Evolutionary conservation across 192 early-diverging fungal genomes (phyloP).

Genomic region (Piromyces sp.): DNA sequence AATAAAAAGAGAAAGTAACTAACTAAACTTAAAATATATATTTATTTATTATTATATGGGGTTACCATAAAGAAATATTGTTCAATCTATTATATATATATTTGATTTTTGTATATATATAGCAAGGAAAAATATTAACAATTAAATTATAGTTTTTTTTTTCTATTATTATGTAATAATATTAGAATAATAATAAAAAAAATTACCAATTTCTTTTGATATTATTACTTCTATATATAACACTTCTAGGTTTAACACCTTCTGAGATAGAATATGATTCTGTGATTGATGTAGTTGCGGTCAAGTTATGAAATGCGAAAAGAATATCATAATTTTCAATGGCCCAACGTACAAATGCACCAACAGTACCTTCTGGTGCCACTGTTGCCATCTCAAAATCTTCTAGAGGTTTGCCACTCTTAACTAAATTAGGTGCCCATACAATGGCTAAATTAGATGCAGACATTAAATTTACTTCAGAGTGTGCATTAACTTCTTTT

Average conservation of each 20-base stretch:
- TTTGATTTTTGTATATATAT: too few species aligned
- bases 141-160: too few species aligned
- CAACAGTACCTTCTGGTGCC: slow-evolving; percentile 13
- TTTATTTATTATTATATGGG: too few species aligned
- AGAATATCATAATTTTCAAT: neutral
- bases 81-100: too few species aligned
- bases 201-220: neutral
- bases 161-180: too few species aligned
- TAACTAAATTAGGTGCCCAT: slow-evolving; percentile 72
- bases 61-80: too few species aligned
- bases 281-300: neutral
- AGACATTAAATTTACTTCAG: slow-evolving; percentile 66
- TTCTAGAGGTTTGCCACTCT: slow-evolving; percentile 16
- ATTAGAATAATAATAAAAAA: too few species aligned
- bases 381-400: slow-evolving; percentile 24
- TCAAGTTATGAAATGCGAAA: neutral
- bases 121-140: too few species aligned
- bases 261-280: neutral
- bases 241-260: neutral
- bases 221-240: neutral
- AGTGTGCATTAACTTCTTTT: slow-evolving; percentile 7
- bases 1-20: too few species aligned
- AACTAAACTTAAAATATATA: too few species aligned
- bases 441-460: slow-evolving; percentile 62
- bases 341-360: neutral